Evolutionary conservation across 208 protist genomes (phyloP).

Genomic region (Leishmania braziliensis): DNA sequence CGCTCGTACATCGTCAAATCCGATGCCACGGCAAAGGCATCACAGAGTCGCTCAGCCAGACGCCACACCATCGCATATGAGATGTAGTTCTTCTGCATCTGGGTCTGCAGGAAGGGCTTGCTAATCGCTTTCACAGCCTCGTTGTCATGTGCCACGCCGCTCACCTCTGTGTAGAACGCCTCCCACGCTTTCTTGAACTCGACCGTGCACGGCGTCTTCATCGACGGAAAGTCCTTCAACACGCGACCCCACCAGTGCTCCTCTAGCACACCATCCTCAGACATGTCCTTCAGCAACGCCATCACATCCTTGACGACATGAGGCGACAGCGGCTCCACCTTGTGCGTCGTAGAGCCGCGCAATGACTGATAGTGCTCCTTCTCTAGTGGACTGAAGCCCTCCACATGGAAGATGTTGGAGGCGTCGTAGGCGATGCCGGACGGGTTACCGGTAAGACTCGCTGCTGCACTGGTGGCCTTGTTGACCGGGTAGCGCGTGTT

Average conservation of each 20-base stretch:
- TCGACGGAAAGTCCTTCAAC: slow-evolving; percentile 79
- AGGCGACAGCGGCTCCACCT: slow-evolving; percentile 48
- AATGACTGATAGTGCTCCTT: slow-evolving; percentile 78
- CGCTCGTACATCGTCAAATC: slow-evolving; percentile 49
- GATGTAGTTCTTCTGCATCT: slow-evolving; percentile 86
- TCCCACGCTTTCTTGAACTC: slow-evolving; percentile 67
- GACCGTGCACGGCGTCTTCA: slow-evolving; percentile 66
- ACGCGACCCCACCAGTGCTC: slow-evolving; percentile 76
- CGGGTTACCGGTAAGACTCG: slow-evolving; percentile 75
- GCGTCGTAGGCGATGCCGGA: slow-evolving; percentile 76
- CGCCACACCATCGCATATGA: slow-evolving; percentile 87
- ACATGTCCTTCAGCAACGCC: slow-evolving; percentile 53
- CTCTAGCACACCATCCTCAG: slow-evolving; percentile 46
- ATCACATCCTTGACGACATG: slow-evolving; percentile 48
- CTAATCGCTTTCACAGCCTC: slow-evolving; percentile 59
- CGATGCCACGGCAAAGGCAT: slow-evolving; percentile 53
- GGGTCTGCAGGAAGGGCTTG: slow-evolving; percentile 68
- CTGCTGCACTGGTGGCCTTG: slow-evolving; percentile 57
- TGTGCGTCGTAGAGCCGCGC: slow-evolving; percentile 66
- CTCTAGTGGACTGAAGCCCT: slow-evolving; percentile 62
- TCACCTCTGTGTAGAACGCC: slow-evolving; percentile 70
- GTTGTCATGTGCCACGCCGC: slow-evolving; percentile 75
- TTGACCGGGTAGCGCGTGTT: slow-evolving; percentile 69
- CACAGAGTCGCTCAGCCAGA: slow-evolving; percentile 77
- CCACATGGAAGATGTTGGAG: slow-evolving; percentile 76